Conservation (phyloP, 495 filamentous ascomycete species). For the Talaromyces adpressus region DNA sequence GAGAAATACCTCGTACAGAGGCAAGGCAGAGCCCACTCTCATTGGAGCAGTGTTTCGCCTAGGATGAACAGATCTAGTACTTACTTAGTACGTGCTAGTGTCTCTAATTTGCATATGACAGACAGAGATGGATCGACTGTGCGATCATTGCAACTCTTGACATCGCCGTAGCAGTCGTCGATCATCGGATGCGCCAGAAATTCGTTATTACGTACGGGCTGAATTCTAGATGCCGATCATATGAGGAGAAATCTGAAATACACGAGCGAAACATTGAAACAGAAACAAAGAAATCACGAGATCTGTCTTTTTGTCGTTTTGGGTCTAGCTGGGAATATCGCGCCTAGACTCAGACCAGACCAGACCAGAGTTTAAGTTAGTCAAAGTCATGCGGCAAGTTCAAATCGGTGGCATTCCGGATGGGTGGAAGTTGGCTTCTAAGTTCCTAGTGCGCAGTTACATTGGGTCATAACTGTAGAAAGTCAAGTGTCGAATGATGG, state of each 20-base stretch:
- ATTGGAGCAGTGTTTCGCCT: background rate
- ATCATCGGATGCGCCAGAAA: background rate
- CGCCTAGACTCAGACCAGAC: background rate
- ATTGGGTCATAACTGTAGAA: background rate
- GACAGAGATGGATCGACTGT: background rate
- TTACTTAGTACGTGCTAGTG: background rate
- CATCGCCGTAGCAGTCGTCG: background rate
- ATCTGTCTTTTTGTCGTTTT: background rate
- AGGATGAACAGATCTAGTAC: background rate
- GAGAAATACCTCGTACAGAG: background rate
- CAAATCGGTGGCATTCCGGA: background rate
- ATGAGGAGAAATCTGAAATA: background rate
- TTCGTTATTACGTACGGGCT: background rate
- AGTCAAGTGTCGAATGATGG: background rate
- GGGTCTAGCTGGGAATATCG: background rate
- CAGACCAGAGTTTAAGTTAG: background rate
- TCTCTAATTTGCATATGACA: background rate
- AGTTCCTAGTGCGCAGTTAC: too few relatives aligned
- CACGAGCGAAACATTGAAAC: background rate
- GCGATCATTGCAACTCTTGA: background rate
- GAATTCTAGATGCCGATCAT: background rate
- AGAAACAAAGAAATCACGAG: background rate
- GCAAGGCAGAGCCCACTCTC: background rate
- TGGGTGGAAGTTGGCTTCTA: background rate
- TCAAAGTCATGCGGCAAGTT: background rate